phyloP scores from a whole-genome alignment of 768 basidiomycete species.

The Zangia roseola region DNA sequence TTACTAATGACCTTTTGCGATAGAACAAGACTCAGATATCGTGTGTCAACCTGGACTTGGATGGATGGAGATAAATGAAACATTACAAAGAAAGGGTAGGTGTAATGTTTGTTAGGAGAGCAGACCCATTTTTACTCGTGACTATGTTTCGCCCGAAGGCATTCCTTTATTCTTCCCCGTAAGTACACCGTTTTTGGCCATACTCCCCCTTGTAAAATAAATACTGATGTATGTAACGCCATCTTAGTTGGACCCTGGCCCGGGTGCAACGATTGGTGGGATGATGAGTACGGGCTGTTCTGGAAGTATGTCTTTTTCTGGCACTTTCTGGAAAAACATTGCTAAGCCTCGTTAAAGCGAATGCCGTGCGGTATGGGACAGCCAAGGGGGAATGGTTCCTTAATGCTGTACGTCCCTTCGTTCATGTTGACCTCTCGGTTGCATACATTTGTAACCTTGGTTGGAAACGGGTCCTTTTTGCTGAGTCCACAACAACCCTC shows the following conservation, averaged over 20 bases:
- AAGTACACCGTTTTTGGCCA: constrained; percentile 10
- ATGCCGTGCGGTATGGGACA: constrained; percentile 84
- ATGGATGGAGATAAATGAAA: constrained; percentile 74
- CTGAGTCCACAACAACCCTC: background rate
- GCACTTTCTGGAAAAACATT: constrained; percentile 14
- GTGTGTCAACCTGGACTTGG: constrained; percentile 71
- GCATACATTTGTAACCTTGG: background rate
- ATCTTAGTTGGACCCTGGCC: constrained; percentile 68
- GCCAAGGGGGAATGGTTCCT: constrained; percentile 91
- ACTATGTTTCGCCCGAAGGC: constrained; percentile 35
- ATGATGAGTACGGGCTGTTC: constrained; percentile 88
- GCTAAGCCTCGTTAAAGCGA: constrained; percentile 40
- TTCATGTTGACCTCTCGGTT: too few relatives aligned
- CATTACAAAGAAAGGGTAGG: constrained; percentile 57
- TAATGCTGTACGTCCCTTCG: constrained; percentile 55
- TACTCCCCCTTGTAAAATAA: background rate
- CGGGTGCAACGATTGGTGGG: constrained; percentile 80
- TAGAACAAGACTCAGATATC: constrained; percentile 69
- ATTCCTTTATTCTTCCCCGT: constrained; percentile 86
- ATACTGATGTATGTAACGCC: background rate
- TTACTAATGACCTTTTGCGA: background rate
- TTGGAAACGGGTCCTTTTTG: background rate
- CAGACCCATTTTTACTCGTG: background rate
- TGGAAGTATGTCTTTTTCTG: constrained; percentile 53
- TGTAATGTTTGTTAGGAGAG: background rate